Evolutionary conservation across 495 filamentous ascomycete genomes (phyloP).

Genomic region (Daldinia grandis): DNA sequence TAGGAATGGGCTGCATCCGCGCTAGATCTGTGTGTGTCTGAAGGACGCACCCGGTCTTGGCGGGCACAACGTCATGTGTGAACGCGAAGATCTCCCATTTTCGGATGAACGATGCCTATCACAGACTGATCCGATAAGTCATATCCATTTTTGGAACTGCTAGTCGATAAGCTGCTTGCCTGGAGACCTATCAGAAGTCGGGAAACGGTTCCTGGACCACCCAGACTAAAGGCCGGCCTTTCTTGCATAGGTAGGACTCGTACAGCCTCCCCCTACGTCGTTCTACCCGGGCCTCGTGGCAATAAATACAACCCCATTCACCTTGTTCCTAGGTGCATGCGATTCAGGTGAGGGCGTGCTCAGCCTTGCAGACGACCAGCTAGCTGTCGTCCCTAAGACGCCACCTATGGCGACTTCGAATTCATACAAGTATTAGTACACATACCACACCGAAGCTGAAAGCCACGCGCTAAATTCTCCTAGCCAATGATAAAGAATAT

Average conservation of each 20-base stretch:
- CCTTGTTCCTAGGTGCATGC: constrained; percentile 2
- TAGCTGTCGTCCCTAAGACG: constrained; percentile 8
- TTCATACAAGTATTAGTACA: constrained; percentile 6
- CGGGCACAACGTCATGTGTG: constrained; percentile 41
- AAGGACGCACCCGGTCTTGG: constrained; percentile 35
- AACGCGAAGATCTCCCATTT: constrained; percentile 36
- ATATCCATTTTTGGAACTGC: constrained; percentile 39
- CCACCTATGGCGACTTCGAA: constrained; percentile 17
- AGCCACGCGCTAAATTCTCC: constrained; percentile 1
- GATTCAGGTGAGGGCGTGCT: constrained; percentile 17
- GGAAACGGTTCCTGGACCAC: constrained; percentile 16
- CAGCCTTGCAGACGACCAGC: constrained; percentile 32
- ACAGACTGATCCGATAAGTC: constrained; percentile 30
- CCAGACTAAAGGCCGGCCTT: constrained; percentile 2
- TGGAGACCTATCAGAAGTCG: constrained; percentile 29
- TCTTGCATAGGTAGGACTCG: constrained; percentile 9
- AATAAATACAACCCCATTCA: constrained; percentile 28
- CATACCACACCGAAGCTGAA: constrained; percentile 15
- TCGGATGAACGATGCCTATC: constrained; percentile 41
- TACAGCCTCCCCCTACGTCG: constrained; percentile 18
- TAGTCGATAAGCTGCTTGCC: constrained; percentile 22
- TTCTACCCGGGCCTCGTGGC: constrained; percentile 22
- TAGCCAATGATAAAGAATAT: constrained; percentile 12
- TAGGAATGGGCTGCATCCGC: constrained; percentile 34
- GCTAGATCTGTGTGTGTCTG: constrained; percentile 40